Conservation (phyloP, 2,329 filamentous ascomycete species). For the Fusarium sp. region DNA sequence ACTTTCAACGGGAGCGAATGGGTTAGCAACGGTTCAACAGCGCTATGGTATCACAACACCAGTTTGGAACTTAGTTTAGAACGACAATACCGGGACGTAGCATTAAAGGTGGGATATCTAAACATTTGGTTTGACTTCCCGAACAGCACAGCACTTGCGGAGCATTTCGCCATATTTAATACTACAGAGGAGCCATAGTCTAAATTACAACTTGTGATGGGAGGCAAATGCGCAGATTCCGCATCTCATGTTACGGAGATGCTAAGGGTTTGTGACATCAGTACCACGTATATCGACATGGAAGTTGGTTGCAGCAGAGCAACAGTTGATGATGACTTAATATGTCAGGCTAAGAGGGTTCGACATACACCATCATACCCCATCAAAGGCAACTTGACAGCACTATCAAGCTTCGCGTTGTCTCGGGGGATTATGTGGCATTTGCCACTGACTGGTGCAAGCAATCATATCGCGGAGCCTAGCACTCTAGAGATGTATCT, state of each 20-base stretch:
- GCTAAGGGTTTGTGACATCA: not conserved
- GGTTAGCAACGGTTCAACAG: not conserved
- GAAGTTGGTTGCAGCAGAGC: not conserved
- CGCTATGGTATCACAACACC: not conserved
- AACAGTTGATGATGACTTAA: not conserved
- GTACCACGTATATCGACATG: conserved; percentile 11
- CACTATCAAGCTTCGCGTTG: not conserved
- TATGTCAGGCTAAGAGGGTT: not conserved
- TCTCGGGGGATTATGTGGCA: fast-evolving
- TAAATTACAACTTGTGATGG: conserved; percentile 1
- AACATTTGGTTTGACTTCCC: not conserved
- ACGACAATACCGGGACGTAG: not conserved
- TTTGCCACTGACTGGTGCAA: not conserved
- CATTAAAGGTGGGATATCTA: not conserved
- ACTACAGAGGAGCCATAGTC: not conserved
- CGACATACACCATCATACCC: not conserved
- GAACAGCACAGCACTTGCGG: not conserved
- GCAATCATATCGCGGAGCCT: fast-evolving
- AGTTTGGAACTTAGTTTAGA: not conserved
- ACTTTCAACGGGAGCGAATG: not conserved
- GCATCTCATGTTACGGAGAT: not conserved
- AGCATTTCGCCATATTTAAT: not conserved
- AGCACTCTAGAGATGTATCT: not conserved
- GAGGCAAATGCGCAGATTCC: not conserved
- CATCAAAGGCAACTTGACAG: not conserved